Conservation (phyloP, 1,284 basidiomycete species). For the Anthracocystis walkeri region DNA sequence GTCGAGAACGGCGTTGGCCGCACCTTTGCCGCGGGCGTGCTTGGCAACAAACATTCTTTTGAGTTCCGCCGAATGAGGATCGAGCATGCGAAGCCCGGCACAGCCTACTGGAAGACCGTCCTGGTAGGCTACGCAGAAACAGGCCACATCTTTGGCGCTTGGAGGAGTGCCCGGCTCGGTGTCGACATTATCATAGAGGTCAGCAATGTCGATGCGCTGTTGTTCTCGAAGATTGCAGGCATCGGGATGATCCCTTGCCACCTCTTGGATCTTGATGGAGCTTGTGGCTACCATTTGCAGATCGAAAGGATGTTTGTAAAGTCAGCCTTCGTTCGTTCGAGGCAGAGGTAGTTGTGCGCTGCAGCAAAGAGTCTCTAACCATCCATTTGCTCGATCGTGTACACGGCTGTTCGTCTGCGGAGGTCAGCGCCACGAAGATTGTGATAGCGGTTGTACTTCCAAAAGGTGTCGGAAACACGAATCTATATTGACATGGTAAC, state of each 20-base stretch:
- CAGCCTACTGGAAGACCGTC: conserved; percentile 20
- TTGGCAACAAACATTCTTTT: conserved; percentile 42
- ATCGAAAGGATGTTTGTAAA: neutral
- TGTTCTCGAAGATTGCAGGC: conserved; percentile 26
- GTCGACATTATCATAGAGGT: conserved; percentile 23
- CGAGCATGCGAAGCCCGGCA: conserved; percentile 32
- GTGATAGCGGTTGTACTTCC: too few species aligned
- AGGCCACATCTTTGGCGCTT: conserved; percentile 21
- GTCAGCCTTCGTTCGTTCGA: too few species aligned
- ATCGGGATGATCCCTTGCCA: conserved; percentile 33
- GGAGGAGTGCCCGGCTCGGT: conserved; percentile 34
- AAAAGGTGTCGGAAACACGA: too few species aligned
- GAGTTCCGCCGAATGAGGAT: conserved; percentile 30
- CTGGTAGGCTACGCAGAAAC: conserved; percentile 42
- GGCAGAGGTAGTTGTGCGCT: neutral
- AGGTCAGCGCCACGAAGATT: neutral
- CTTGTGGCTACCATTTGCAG: neutral
- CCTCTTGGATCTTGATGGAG: conserved; percentile 14
- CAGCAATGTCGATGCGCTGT: conserved; percentile 34
- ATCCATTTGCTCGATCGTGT: neutral
- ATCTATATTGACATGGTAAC: too few species aligned
- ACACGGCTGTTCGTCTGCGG: neutral
- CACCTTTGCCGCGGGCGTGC: conserved; percentile 29
- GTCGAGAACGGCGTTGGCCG: conserved; percentile 26
- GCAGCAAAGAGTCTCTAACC: neutral